phyloP scores from a whole-genome alignment of 2,329 filamentous ascomycete genomes.

The Fusarium continuum region DNA sequence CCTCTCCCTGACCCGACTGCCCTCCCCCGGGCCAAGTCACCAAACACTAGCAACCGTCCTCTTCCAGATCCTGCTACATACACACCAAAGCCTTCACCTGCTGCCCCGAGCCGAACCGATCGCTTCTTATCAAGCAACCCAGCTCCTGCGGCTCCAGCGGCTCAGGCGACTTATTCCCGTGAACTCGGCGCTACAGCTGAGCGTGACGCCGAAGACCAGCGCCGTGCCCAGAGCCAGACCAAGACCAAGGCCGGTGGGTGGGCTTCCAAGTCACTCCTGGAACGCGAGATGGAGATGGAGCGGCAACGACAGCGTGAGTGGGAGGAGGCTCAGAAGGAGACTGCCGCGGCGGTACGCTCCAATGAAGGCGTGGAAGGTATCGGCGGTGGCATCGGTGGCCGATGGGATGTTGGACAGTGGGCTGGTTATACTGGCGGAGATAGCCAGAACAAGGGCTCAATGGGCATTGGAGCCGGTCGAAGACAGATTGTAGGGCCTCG shows the following conservation, averaged over 20 bases:
- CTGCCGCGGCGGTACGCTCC: constrained; percentile 63
- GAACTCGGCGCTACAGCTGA: constrained; percentile 67
- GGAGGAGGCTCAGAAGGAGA: constrained; percentile 77
- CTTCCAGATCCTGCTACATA: constrained; percentile 36
- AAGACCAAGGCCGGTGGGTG: constrained; percentile 70
- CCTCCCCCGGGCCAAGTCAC: constrained; percentile 19
- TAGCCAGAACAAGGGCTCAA: constrained; percentile 71
- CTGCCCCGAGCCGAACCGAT: constrained; percentile 61
- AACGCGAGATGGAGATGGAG: constrained; percentile 84
- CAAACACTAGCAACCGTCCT: constrained; percentile 25
- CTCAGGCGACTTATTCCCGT: constrained; percentile 62
- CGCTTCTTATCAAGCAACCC: constrained; percentile 66
- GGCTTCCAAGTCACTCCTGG: constrained; percentile 75
- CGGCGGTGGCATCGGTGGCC: constrained; percentile 71
- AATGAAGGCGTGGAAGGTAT: constrained; percentile 67
- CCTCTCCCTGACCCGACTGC: constrained; percentile 62
- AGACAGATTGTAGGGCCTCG: constrained; percentile 83
- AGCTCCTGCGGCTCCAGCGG: constrained; percentile 52
- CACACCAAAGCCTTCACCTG: constrained; percentile 30
- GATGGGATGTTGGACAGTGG: constrained; percentile 82
- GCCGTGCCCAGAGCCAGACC: constrained; percentile 65
- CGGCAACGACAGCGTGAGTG: constrained; percentile 80
- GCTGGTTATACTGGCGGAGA: constrained; percentile 79
- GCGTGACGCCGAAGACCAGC: constrained; percentile 69
- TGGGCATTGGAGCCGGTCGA: constrained; percentile 74